These are phyloP conservation scores for Aspergillus sp. DNA, from an alignment of 2,329 filamentous ascomycete species.

Conservation along the genomic window DNA sequence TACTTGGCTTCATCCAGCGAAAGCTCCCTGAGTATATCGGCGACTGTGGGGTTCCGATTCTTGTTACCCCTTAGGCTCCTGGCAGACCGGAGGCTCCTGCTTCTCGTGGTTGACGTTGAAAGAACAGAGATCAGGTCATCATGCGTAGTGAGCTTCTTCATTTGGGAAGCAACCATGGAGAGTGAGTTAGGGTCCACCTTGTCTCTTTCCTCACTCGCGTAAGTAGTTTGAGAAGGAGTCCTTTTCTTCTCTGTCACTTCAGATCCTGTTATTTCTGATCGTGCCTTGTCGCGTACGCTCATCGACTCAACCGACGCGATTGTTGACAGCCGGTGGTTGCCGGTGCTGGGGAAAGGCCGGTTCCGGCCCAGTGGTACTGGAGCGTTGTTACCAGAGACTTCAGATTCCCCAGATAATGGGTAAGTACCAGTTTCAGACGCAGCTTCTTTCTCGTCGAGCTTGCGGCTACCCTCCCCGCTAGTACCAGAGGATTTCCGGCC, in stretches of 20 bases:
- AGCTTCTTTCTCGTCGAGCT: slow-evolving; percentile 27
- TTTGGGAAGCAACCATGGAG: slow-evolving; percentile 46
- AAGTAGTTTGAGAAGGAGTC: slow-evolving; percentile 11
- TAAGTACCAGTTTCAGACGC: slow-evolving; percentile 29
- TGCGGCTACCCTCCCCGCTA: slow-evolving; percentile 10
- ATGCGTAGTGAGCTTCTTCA: slow-evolving; percentile 81
- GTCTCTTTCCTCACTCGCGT: slow-evolving; percentile 45
- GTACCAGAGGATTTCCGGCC: slow-evolving; percentile 16
- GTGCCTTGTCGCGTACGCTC: slow-evolving; percentile 30
- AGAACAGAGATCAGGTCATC: slow-evolving; percentile 92
- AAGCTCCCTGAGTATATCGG: slow-evolving; percentile 77
- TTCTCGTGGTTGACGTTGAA: slow-evolving; percentile 63
- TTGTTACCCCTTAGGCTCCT: slow-evolving; percentile 75
- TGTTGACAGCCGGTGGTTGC: slow-evolving; percentile 56
- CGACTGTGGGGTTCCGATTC: slow-evolving; percentile 66
- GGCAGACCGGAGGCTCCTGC: slow-evolving; percentile 70
- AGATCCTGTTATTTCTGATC: slow-evolving; percentile 14
- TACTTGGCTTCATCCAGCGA: slow-evolving; percentile 83
- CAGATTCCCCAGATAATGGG: slow-evolving; percentile 37
- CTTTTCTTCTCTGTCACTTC: slow-evolving; percentile 28
- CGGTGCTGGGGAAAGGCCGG: slow-evolving; percentile 52
- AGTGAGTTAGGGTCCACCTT: slow-evolving; percentile 45
- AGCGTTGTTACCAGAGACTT: slow-evolving; percentile 37
- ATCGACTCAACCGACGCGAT: slow-evolving; percentile 59
- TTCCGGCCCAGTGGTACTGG: slow-evolving; percentile 43